phyloP scores from a whole-genome alignment of 2,329 filamentous ascomycete species.

The Shiraia sp. region DNA sequence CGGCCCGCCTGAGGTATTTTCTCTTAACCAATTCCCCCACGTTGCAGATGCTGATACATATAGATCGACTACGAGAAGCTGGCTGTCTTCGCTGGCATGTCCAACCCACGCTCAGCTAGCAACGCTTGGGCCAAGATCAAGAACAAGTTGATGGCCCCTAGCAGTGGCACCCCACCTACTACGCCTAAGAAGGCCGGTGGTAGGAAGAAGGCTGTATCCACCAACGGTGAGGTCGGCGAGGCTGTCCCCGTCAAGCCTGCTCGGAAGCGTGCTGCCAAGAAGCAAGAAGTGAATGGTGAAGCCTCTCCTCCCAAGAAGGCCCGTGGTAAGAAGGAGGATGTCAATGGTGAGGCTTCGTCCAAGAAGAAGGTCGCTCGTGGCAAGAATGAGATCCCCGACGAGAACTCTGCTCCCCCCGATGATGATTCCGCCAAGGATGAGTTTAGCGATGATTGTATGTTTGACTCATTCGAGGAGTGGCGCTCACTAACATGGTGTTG shows the following conservation, averaged over 20 bases:
- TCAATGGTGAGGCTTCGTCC: too few relatives aligned
- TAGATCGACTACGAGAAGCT: constrained; percentile 46
- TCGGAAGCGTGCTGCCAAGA: constrained; percentile 39
- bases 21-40: background rate
- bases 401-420: too few relatives aligned
- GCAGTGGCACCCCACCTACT: constrained; percentile 10
- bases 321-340: too few relatives aligned
- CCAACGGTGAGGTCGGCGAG: constrained; percentile 14
- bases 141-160: constrained; percentile 30
- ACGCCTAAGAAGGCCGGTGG: constrained; percentile 28
- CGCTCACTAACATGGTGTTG: too few relatives aligned
- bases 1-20: constrained; percentile 38
- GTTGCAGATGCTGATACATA: constrained; percentile 4
- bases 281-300: constrained; percentile 37
- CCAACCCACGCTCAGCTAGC: constrained; percentile 42
- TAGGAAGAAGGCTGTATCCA: constrained; percentile 20
- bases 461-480: too few relatives aligned
- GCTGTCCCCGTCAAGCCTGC: constrained; percentile 29
- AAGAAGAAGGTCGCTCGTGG: constrained; percentile 26
- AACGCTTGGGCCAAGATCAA: constrained; percentile 45
- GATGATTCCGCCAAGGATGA: too few relatives aligned
- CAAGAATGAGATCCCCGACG: constrained; percentile 19
- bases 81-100: constrained; percentile 40
- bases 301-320: constrained; percentile 38
- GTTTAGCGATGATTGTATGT: too few relatives aligned